phyloP scores from a whole-genome alignment of 164 flowering plant genomes.

The Paratinospora sagittata region DNA sequence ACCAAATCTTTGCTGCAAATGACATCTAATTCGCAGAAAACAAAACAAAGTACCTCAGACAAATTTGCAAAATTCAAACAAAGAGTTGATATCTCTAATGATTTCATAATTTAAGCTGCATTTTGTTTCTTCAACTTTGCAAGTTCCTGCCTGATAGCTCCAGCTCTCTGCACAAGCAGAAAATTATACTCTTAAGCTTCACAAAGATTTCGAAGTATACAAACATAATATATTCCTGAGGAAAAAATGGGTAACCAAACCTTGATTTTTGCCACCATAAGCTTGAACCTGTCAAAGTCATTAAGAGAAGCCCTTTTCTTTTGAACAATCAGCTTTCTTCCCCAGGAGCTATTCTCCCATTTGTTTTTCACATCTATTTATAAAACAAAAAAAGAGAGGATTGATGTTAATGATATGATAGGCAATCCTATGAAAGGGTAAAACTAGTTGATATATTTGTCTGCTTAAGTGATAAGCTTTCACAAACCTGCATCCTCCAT shows the following conservation, averaged over 20 bases:
- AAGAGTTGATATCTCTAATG: neutral
- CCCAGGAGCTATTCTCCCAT: conserved; percentile 66
- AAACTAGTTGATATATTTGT: neutral
- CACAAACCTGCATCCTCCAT: conserved; percentile 35
- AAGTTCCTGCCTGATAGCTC: conserved; percentile 32
- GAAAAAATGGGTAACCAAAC: too few relatives aligned
- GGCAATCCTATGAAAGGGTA: neutral
- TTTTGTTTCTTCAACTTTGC: conserved; percentile 30
- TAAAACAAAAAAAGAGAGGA: neutral
- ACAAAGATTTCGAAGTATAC: neutral
- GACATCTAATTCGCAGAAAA: neutral
- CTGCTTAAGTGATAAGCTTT: neutral
- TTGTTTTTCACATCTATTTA: conserved; percentile 35
- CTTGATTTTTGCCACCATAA: conserved; percentile 45
- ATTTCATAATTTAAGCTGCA: conserved; percentile 25
- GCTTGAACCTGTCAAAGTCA: conserved; percentile 79
- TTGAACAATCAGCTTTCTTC: conserved; percentile 79
- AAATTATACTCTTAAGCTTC: neutral
- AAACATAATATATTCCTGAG: neutral
- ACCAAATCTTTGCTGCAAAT: too few relatives aligned
- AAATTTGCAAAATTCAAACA: neutral
- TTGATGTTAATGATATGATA: neutral
- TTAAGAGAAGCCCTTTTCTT: conserved; percentile 68
- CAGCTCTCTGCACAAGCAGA: conserved; percentile 28
- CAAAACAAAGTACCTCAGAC: neutral